Conservation (phyloP, 768 basidiomycete genomes). For the Cantharellus anzutake region DNA sequence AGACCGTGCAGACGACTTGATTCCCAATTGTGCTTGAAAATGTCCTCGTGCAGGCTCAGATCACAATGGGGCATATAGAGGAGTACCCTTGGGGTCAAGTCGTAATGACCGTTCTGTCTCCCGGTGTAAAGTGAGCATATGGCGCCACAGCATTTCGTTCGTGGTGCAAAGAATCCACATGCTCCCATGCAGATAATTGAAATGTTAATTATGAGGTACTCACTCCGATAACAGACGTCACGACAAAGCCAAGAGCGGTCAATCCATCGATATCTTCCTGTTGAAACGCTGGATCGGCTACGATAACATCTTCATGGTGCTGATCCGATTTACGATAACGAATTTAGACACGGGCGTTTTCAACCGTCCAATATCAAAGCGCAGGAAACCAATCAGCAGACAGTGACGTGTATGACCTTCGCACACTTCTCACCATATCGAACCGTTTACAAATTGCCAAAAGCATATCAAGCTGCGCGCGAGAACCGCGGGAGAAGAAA, state of each 20-base stretch:
- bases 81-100: constrained; percentile 23
- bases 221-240: constrained; percentile 30
- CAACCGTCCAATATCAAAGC: too few species aligned
- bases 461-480: constrained; percentile 51
- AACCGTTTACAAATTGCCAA: constrained; percentile 32
- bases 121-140: not conserved
- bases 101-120: constrained; percentile 1
- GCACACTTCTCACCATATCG: constrained; percentile 32
- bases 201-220: constrained; percentile 16
- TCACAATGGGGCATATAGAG: constrained; percentile 72
- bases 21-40: constrained; percentile 45
- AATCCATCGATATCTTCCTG: constrained; percentile 37
- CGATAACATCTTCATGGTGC: constrained; percentile 29
- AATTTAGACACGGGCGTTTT: constrained; percentile 10
- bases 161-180: too few species aligned
- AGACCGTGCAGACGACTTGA: constrained; percentile 25
- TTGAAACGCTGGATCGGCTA: constrained; percentile 63
- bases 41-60: constrained; percentile 43
- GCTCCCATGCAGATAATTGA: too few species aligned
- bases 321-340: constrained; percentile 14
- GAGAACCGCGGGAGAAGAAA: constrained; percentile 36
- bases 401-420: constrained; percentile 1
- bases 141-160: too few species aligned
- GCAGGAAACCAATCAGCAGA: too few species aligned
- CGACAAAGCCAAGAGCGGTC: constrained; percentile 18